Conservation (phyloP, 257 asterid species). For the Penstemon barbatus region DNA sequence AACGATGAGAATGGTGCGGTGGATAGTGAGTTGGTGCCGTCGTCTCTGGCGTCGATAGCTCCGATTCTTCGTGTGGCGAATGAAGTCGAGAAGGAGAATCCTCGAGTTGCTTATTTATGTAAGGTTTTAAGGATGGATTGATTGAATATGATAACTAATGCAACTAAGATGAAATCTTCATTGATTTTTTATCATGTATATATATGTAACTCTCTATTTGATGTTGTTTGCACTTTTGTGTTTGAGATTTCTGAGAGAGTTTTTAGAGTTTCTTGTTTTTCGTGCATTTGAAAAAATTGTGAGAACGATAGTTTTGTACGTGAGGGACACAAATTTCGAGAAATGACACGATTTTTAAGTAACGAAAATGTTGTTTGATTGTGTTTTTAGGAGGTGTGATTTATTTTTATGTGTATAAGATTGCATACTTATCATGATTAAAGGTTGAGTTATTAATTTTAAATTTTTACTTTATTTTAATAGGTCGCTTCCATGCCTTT, state of each 20-base stretch:
- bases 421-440: background rate
- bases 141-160: too few species aligned
- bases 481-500: slow-evolving; percentile 96
- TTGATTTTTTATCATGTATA: background rate
- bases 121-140: slow-evolving; percentile 26
- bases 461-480: slow-evolving; percentile 25
- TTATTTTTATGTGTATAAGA: background rate
- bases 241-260: too few species aligned
- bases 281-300: too few species aligned
- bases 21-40: slow-evolving; percentile 94
- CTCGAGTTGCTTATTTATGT: slow-evolving; percentile 83
- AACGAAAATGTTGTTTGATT: too few species aligned
- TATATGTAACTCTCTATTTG: background rate
- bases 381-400: background rate
- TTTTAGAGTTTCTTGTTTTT: too few species aligned
- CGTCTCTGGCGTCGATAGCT: slow-evolving; percentile 75
- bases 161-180: too few species aligned
- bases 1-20: slow-evolving; percentile 61
- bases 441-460: slow-evolving; percentile 9
- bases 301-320: too few species aligned
- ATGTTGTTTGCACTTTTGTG: too few species aligned
- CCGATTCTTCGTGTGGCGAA: slow-evolving; percentile 96
- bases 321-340: too few species aligned
- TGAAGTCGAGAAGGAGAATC: slow-evolving; percentile 66
- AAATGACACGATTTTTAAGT: too few species aligned